These are phyloP conservation scores for Hypoxylon sp. DNA, from an alignment of 2,329 filamentous ascomycete species.

Conservation along the genomic window DNA sequence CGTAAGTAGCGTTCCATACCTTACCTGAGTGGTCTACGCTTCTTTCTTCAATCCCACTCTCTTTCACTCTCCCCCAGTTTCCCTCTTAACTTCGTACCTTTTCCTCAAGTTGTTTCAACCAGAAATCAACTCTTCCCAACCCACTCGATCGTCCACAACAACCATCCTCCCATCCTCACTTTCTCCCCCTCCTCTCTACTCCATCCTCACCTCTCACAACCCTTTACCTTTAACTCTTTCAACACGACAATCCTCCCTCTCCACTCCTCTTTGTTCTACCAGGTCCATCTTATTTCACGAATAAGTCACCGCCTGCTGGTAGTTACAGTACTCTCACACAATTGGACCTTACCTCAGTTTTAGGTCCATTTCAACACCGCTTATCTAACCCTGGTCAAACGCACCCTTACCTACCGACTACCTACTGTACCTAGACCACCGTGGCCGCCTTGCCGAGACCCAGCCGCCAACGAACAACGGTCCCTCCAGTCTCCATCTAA, in stretches of 20 bases:
- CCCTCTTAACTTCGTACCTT: slow-evolving; percentile 43
- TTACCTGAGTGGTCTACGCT: slow-evolving; percentile 25
- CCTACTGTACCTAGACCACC: slow-evolving; percentile 31
- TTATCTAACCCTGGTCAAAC: slow-evolving; percentile 46
- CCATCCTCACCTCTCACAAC: slow-evolving; percentile 37
- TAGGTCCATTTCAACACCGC: slow-evolving; percentile 43
- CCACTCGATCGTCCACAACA: slow-evolving; percentile 15
- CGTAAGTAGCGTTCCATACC: slow-evolving; percentile 25
- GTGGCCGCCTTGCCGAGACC: slow-evolving; percentile 41
- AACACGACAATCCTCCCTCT: slow-evolving; percentile 45
- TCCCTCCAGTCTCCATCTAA: slow-evolving; percentile 37
- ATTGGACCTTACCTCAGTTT: slow-evolving; percentile 35
- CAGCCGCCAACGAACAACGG: slow-evolving; percentile 36
- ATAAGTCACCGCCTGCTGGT: slow-evolving; percentile 30
- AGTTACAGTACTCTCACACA: slow-evolving; percentile 24
- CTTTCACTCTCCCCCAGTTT: slow-evolving; percentile 44
- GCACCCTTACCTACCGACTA: slow-evolving; percentile 27
- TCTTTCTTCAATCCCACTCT: slow-evolving; percentile 40
- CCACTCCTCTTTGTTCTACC: slow-evolving; percentile 35
- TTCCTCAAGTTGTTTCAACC: slow-evolving; percentile 48
- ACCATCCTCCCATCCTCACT: slow-evolving; percentile 45
- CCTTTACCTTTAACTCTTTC: slow-evolving; percentile 45
- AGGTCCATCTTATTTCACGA: slow-evolving; percentile 28
- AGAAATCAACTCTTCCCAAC: slow-evolving; percentile 26
- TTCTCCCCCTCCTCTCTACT: slow-evolving; percentile 34